Conservation (phyloP, 2,329 filamentous ascomycete species). For the Penicillium hesseltinei region DNA sequence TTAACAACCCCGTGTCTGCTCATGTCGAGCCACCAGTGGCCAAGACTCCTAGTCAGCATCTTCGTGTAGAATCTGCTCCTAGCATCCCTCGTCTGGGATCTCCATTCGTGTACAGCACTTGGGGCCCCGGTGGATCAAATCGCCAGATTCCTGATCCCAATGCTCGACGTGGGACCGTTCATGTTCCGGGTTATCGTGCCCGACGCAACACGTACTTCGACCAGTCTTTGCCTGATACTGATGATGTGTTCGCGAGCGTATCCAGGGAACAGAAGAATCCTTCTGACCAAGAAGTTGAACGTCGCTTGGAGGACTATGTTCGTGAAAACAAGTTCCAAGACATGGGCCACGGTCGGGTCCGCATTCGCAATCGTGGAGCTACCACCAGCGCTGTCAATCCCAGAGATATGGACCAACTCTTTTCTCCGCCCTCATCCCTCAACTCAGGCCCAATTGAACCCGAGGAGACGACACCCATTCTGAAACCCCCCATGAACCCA, state of each 20-base stretch:
- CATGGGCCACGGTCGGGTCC: slow-evolving; percentile 55
- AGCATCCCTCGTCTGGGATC: slow-evolving; percentile 46
- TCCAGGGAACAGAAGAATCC: slow-evolving; percentile 42
- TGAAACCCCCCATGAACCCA: slow-evolving; percentile 26
- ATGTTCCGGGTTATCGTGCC: slow-evolving; percentile 44
- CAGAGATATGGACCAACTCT: slow-evolving; percentile 54
- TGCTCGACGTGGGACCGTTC: slow-evolving; percentile 45
- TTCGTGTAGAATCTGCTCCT: slow-evolving; percentile 17
- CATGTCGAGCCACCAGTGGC: background rate
- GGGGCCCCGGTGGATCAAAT: slow-evolving; percentile 45
- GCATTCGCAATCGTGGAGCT: slow-evolving; percentile 61
- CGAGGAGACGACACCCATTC: slow-evolving; percentile 22
- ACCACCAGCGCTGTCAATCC: slow-evolving; percentile 58
- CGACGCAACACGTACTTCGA: slow-evolving; percentile 58
- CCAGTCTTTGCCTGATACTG: slow-evolving; percentile 49
- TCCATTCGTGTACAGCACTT: slow-evolving; percentile 51
- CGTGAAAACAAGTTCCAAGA: slow-evolving; percentile 43
- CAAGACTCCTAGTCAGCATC: slow-evolving; percentile 12
- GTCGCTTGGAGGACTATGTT: slow-evolving; percentile 51
- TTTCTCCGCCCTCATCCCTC: slow-evolving; percentile 49
- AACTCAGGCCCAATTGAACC: slow-evolving; percentile 27
- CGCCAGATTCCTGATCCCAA: slow-evolving; percentile 32
- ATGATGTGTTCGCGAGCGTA: slow-evolving; percentile 44
- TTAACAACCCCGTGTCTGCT: slow-evolving; percentile 34
- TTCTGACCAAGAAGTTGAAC: slow-evolving; percentile 58